phyloP scores from a whole-genome alignment of 73 alveolate species.

The Effrenium voratum region DNA sequence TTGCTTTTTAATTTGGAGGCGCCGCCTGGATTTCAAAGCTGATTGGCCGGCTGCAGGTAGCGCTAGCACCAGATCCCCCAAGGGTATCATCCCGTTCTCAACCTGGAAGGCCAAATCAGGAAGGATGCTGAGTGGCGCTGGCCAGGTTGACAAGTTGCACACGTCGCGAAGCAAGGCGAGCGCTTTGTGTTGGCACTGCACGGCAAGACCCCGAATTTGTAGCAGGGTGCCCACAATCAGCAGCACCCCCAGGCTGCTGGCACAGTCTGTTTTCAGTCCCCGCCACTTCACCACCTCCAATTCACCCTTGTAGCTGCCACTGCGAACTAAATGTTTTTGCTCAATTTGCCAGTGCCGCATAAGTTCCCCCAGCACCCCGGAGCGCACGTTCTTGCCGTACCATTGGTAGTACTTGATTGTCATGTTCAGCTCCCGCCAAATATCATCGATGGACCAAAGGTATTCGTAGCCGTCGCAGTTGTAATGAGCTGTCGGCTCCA shows the following conservation, averaged over 20 bases:
- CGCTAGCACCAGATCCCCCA: background rate
- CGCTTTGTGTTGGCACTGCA: background rate
- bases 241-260: background rate
- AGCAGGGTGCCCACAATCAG: background rate
- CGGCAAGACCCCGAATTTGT: background rate
- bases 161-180: background rate
- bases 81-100: background rate
- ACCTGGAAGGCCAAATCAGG: background rate
- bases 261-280: background rate
- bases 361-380: background rate
- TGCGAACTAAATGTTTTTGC: background rate
- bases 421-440: background rate
- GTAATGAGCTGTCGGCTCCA: background rate
- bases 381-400: background rate
- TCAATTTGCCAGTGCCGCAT: background rate
- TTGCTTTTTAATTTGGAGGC: too few relatives aligned
- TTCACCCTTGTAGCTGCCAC: background rate
- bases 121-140: background rate
- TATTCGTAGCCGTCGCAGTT: conserved; percentile 23
- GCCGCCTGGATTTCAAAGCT: background rate
- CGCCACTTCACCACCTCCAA: background rate
- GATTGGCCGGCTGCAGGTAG: background rate
- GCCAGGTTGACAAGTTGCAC: background rate
- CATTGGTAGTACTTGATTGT: background rate
- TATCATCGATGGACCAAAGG: background rate